Base-by-base conservation (phyloP, 2,329 filamentous ascomycete genomes). In the Dothideomycetidae sp. region DNA sequence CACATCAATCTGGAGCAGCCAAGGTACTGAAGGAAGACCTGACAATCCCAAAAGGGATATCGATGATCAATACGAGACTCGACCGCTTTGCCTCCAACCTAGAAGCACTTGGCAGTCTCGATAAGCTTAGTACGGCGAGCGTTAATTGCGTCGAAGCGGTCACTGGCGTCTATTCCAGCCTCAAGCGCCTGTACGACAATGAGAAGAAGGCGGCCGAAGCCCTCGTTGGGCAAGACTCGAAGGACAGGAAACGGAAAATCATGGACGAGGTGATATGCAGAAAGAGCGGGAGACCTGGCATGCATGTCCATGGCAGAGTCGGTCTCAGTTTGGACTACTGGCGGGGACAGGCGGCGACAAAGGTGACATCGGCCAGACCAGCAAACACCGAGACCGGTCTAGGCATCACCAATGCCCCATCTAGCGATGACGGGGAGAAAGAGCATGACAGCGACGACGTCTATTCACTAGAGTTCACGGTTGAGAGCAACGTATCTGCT, bases 81-180 rank as follows among this genome's bases (percentile, higher is more conserved):
- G 75, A 80, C 42, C 63, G 64, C 10, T 90, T 90, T 50, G 72
- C 78, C 0, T 63, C 64, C 19, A 86, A 86, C 51, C 63, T 92
- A 23, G 74, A 81, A 49, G 69, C 71, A 23, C 60, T 90, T 21
- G 75, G 80, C 3, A 67, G 59, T 4, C 58, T 85, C 39, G 83
- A 90, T 53, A 77, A 74, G 47, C 66, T 88, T 36, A 84, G 81
- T 54, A 67, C 70, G 18, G 75, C 74, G 1, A 70, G 71, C 4
- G 65, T 88, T 5, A 82, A 82, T 48, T 81, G 81, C 53, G 80
- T 82, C 52, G 79, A 84, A 52, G 82, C 82, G 0, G 64, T 88
- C 31, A 74, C 73, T 3, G 81, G 81, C 3, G 64, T 92, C 4
- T 82, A 78, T 53, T 70, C 70, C 40, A 81, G 79, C 50, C 60